Evolutionary conservation across 164 flowering plant species (phyloP), one percentile per base, ranked within the genome.

Genomic region (Piper betle): DNA sequence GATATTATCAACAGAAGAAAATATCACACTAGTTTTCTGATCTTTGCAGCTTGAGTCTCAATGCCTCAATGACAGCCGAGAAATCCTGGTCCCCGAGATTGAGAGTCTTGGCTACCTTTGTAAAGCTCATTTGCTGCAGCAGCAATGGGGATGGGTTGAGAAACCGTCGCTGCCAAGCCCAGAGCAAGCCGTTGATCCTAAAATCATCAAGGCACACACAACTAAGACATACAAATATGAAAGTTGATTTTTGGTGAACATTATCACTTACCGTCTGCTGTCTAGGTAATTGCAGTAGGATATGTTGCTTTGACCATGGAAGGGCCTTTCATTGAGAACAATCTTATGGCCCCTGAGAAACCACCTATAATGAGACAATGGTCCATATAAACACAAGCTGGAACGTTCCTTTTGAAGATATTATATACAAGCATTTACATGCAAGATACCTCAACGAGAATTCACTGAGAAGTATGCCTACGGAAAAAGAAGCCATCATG

Each of bases 401-500:
- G 33, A 25, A 25, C 33, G 33, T 25, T 25, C 33, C 33, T 46
- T 10, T 46, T 25, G 50, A 12, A 46, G 50, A 46, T 0, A 10
- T 10, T 46, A 10, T 46, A 46, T 46, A 15, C 50, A 46, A 1
- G 15, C 3, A 46, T 20, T 41, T 15, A 20, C 13, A 20, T 15
- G 13, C 53, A 56, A 18, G 8, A 57, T 64, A 88, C 98, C 93
- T 89, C 86, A 17, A 92, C 79, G 18, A 92, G 74, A 39, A n/a
- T n/a, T n/a, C 85, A 58, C 91, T 73, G 15, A 87, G 89, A 68
- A 92, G 84, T 68, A 92, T 73, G 39, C 96, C 98, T 77, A 87
- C 95, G 17, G 98, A 80, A 79, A 92, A 92, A 3, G 96, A 84
- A 59, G 96, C 96, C 98, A 92, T 88, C 98, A 92, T 88, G 63